Evolutionary conservation across 2,329 filamentous ascomycete species (phyloP), one percentile per base, ranked within the genome.

Genomic region (Colletotrichum sp.): DNA sequence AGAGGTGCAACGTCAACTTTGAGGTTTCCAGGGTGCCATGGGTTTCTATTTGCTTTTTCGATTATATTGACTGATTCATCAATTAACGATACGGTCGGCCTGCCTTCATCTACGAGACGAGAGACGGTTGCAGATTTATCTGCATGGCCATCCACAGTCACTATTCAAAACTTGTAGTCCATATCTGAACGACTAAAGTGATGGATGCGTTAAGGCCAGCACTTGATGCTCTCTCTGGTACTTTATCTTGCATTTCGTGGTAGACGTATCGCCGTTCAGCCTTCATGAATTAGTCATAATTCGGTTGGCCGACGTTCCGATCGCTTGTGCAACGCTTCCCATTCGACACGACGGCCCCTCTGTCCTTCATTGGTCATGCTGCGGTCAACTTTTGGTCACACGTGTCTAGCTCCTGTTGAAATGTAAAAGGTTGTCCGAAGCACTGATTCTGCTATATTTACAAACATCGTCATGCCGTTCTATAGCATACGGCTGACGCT

Each of bases 401-500:
- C 25, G 15, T 44, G 62, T 22, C 62, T 29, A 36, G 22, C 44
- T 64, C 19, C 36, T 13, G 7, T 63, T 68, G 73, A 69, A 69
- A 27, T 66, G n/a, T 52, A 36, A 59, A 71, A 39, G 57, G 71
- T 72, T 62, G 30, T 68, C 49, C 29, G 64, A 72, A 77, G 65
- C 75, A 75, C 64, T 65, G 64, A 68, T 68, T 77, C 69, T 77
- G 71, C 72, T 78, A 71, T 75, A 70, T 78, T 36, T 75, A 78
- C 77, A 78, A 72, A 72, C 64, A 68, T 75, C 64, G 64, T 61
- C 55, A 55, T 49, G 36, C 71, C 64, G 59, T 16, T 69, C 49
- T 67, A 59, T 59, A 64, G 39, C 69, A 29, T 59, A 27, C 32
- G 39, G 32, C 29, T 39, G 27, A 22, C 27, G 32, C 63, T 72